These are phyloP conservation scores for Sequoia sempervirens DNA, from an alignment of 75 land plant genomes.

Conservation along the genomic window DNA sequence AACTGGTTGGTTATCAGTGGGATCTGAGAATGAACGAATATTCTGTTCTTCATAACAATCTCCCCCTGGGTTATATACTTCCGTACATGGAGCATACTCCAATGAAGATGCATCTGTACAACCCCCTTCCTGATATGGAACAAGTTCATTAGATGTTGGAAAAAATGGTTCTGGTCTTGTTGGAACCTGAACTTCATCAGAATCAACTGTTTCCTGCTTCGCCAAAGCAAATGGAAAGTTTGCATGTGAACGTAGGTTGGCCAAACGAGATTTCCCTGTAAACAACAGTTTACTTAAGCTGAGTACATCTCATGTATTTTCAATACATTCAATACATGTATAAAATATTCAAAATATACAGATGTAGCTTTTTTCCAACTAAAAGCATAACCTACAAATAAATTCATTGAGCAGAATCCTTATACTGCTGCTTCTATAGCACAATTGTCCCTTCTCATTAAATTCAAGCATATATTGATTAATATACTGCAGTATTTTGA, in stretches of 20 bases:
- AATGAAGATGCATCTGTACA: conserved; percentile 2
- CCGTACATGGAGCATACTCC: conserved; percentile 10
- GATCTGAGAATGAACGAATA: background rate
- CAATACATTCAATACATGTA: background rate
- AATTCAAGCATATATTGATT: background rate
- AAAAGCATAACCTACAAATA: background rate
- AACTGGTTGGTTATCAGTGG: background rate
- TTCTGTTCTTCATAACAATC: background rate
- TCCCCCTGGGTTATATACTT: background rate
- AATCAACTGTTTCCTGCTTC: background rate
- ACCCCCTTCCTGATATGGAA: background rate
- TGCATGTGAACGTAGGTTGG: background rate
- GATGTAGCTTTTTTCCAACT: background rate
- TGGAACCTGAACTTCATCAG: background rate
- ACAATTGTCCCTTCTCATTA: background rate
- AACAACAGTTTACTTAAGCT: background rate
- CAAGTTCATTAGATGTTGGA: background rate
- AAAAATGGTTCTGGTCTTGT: background rate
- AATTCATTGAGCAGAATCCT: background rate
- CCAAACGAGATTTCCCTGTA: background rate
- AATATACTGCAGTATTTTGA: background rate
- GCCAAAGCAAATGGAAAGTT: background rate
- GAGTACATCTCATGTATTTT: background rate
- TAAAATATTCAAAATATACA: background rate
- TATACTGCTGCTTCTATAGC: background rate